These are phyloP conservation scores for Agrocybe chaxingu DNA, from an alignment of 768 basidiomycete genomes.

Conservation along the genomic window DNA sequence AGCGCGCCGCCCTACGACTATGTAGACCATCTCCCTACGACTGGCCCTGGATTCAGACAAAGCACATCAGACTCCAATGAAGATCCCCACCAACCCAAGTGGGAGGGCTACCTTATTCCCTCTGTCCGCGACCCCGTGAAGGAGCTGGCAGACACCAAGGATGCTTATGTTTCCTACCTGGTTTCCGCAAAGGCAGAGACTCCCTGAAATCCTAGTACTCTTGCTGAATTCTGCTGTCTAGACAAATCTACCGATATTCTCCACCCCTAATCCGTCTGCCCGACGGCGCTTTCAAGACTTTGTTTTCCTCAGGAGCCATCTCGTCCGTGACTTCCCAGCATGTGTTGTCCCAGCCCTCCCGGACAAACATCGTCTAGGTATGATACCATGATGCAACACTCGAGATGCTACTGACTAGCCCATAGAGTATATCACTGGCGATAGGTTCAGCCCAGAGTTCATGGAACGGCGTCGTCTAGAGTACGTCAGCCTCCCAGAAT, in stretches of 20 bases:
- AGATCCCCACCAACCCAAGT: constrained; percentile 82
- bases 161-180: constrained; percentile 93
- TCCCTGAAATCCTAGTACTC: not conserved
- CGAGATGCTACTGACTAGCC: not conserved
- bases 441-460: constrained; percentile 95
- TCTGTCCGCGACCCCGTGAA: constrained; percentile 91
- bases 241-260: constrained; percentile 91
- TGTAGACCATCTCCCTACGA: constrained; percentile 34
- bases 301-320: constrained; percentile 85
- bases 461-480: constrained; percentile 90
- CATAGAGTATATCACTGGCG: constrained; percentile 94
- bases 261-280: constrained; percentile 65
- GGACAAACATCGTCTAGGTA: constrained; percentile 94
- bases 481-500: constrained; percentile 34
- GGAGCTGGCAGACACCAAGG: constrained; percentile 95
- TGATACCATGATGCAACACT: not conserved
- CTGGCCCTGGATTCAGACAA: constrained; percentile 79
- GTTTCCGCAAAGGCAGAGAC: constrained; percentile 76
- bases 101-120: constrained; percentile 85
- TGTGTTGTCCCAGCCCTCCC: constrained; percentile 97
- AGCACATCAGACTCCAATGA: constrained; percentile 70
- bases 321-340: constrained; percentile 90
- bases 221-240: constrained; percentile 27
- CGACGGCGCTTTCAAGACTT: constrained; percentile 97
- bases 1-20: constrained; percentile 48